Base-by-base conservation (phyloP, 202 grass and related monocot genomes). In the Dendrocalamus latiflorus region DNA sequence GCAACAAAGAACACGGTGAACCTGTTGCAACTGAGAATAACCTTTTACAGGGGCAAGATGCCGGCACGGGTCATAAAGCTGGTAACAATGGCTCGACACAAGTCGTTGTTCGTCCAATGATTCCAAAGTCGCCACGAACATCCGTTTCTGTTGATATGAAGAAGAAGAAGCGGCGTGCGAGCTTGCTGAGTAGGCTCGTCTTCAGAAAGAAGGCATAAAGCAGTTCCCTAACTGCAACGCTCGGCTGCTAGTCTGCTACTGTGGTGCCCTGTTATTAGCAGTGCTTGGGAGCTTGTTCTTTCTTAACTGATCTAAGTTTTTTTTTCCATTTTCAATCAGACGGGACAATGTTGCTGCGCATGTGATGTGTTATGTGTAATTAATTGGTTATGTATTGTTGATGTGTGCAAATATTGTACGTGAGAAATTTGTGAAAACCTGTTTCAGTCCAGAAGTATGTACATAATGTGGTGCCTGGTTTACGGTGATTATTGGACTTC, bases 101-200 rank as follows among this genome's bases (percentile, higher is more conserved):
- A 8, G 17, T 25, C 10, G 30, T 10, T 41, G 6, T 41, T 50
- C 70, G 49, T 28, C 61, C 42, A 3, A 22, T 20, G 41, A 56
- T 75, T 48, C 77, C 70, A 0, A 86, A 58, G 70, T 81, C 77
- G 14, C 70, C 70, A 6, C 78, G 53, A 21, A 9, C 42, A 60
- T 1, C 70, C 11, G 13, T 61, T 69, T 81, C 51, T 24, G 41
- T 48, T 70, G 85, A 69, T 56, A 59, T 63, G 26, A 89, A 83
- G 38, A 89, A 91, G 65, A 86, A n/a, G n/a, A n/a, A 92, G 84
- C 83, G 77, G 6, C 21, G 69, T 37, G 66, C 17, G 9, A 88
- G 64, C 36, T 56, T 89, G 54, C 79, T 89, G 81, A 75, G 83
- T 45, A 80, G 74, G 75, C 57, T 89, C 24, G 38, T 83, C 58